These are phyloP conservation scores for Globisporangium acanthophoron DNA, from an alignment of 352 stramenopile species.

Conservation along the genomic window DNA sequence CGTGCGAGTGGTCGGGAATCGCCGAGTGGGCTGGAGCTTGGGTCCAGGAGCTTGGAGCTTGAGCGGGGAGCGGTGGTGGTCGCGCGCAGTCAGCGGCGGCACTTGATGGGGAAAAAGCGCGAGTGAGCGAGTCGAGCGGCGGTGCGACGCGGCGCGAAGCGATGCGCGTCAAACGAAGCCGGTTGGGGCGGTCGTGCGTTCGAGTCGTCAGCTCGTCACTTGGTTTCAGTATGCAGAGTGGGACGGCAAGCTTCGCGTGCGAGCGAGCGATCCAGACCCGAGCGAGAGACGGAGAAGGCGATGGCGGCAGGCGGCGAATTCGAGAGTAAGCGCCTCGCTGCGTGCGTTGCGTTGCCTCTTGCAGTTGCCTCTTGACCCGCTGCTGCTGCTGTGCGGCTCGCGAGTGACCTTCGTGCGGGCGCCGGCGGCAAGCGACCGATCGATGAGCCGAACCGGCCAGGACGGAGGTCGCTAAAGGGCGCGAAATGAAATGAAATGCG, in stretches of 20 bases:
- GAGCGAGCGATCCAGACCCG: neutral
- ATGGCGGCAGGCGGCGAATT: neutral
- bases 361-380: no score
- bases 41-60: neutral
- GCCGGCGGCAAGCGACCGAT: no score
- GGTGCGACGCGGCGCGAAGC: constrained; percentile 3
- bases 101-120: neutral
- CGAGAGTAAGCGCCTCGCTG: neutral
- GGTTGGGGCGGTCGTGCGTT: neutral
- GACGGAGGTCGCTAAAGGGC: no score
- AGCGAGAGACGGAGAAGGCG: constrained; percentile 1
- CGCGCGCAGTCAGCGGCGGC: neutral
- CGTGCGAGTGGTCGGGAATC: neutral
- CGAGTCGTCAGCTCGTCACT: constrained; percentile 1
- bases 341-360: no score
- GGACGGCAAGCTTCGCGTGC: neutral
- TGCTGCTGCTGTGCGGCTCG: no score
- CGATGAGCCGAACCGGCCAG: no score
- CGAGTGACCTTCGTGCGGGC: no score
- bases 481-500: no score
- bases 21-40: neutral
- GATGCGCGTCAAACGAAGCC: constrained; percentile 1
- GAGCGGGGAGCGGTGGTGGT: neutral
- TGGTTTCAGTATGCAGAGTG: constrained; percentile 4
- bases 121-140: neutral